Evolutionary conservation across 164 flowering plant species (phyloP).

Genomic region (Brasenia schreberi): DNA sequence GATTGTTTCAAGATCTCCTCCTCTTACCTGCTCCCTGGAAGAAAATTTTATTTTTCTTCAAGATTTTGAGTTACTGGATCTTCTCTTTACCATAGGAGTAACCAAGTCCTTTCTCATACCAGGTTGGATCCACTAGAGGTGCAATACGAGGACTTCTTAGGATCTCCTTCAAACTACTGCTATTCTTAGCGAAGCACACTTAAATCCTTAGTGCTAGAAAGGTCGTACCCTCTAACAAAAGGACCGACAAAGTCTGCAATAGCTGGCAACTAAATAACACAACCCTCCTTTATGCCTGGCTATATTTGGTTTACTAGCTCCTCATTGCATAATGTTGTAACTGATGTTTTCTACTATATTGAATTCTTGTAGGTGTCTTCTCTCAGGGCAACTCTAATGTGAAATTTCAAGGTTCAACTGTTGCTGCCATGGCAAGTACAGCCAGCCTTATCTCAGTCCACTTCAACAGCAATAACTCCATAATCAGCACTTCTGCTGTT

Average conservation of each 20-base stretch:
- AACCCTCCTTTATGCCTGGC: too few species aligned
- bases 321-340: background rate
- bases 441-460: constrained; percentile 16
- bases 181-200: too few species aligned
- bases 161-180: too few species aligned
- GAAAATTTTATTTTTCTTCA: background rate
- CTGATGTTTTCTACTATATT: background rate
- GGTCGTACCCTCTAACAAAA: too few species aligned
- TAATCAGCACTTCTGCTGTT: constrained; percentile 2
- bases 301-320: too few species aligned
- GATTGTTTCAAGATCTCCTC: background rate
- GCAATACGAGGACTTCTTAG: too few species aligned
- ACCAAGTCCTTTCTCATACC: too few species aligned
- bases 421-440: constrained; percentile 5
- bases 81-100: too few species aligned
- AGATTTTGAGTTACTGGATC: background rate
- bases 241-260: too few species aligned
- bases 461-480: constrained; percentile 8
- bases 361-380: constrained; percentile 22
- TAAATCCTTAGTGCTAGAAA: too few species aligned
- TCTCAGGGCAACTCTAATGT: constrained; percentile 10
- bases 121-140: too few species aligned
- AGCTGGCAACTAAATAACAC: too few species aligned
- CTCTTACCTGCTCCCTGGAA: background rate
- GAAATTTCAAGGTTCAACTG: constrained; percentile 14